These are phyloP conservation scores for Dactylella cylindrospora DNA, from an alignment of 2,329 filamentous ascomycete genomes.

Conservation along the genomic window DNA sequence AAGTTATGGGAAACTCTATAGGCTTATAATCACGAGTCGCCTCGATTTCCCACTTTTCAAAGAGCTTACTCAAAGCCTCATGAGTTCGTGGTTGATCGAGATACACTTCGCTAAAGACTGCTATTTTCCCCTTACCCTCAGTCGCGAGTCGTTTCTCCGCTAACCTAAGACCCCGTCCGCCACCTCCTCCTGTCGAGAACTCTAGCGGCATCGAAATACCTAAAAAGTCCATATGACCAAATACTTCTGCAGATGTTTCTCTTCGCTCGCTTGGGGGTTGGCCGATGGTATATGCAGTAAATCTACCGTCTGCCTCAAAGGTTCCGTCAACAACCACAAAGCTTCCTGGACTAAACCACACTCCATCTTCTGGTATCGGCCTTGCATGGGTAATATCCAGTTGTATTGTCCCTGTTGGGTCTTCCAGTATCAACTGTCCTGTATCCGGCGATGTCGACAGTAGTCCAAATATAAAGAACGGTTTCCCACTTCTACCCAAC, in stretches of 20 bases:
- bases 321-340: constrained; percentile 90
- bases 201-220: constrained; percentile 56
- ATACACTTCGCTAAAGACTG: constrained; percentile 83
- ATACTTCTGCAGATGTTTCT: constrained; percentile 64
- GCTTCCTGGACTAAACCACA: constrained; percentile 95
- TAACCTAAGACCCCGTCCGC: constrained; percentile 48
- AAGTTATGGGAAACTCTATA: constrained; percentile 52
- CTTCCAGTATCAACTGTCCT: constrained; percentile 77
- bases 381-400: constrained; percentile 79
- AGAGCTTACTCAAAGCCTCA: constrained; percentile 75
- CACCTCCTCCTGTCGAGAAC: constrained; percentile 38
- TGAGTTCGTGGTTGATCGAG: constrained; percentile 81
- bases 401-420: constrained; percentile 82
- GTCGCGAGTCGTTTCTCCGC: constrained; percentile 24
- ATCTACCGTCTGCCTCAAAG: constrained; percentile 96
- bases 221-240: constrained; percentile 96
- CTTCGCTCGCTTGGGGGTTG: constrained; percentile 89
- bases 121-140: constrained; percentile 55
- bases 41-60: constrained; percentile 70
- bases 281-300: constrained; percentile 85
- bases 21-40: constrained; percentile 55
- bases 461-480: constrained; percentile 50
- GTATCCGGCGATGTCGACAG: constrained; percentile 74
- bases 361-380: constrained; percentile 78
- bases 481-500: constrained; percentile 52